These are phyloP conservation scores for Ceratobasidium papillatum DNA, from an alignment of 1,284 basidiomycete genomes.

Conservation along the genomic window DNA sequence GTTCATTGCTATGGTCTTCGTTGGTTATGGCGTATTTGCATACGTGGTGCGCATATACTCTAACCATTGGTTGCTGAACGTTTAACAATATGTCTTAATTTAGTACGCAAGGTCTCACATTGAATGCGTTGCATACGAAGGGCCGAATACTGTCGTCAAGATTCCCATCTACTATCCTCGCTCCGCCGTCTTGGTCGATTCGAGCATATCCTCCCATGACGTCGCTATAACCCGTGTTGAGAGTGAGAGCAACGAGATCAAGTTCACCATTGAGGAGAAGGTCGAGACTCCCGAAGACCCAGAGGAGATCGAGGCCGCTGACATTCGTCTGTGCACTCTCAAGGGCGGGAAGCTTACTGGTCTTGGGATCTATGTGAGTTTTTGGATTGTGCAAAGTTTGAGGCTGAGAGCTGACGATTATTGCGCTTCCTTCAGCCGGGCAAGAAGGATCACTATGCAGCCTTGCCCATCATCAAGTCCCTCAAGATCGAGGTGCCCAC, in stretches of 20 bases:
- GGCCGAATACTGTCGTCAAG: slow-evolving; percentile 3
- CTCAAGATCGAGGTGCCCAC: slow-evolving; percentile 25
- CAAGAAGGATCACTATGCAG: neutral
- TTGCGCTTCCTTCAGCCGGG: neutral
- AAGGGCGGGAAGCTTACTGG: slow-evolving; percentile 25
- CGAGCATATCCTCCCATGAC: slow-evolving; percentile 16
- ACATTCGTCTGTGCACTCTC: slow-evolving; percentile 27
- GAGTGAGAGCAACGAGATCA: slow-evolving; percentile 10
- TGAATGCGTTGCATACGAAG: slow-evolving; percentile 29
- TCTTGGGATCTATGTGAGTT: slow-evolving; percentile 21
- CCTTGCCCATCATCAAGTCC: slow-evolving; percentile 21
- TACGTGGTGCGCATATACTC: slow-evolving; percentile 1
- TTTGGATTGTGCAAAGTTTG: neutral
- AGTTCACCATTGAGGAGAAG: slow-evolving; percentile 15
- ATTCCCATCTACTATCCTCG: slow-evolving; percentile 14
- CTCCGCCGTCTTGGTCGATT: slow-evolving; percentile 13
- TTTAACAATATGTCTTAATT: neutral
- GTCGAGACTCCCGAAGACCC: neutral
- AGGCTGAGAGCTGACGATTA: neutral
- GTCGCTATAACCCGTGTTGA: slow-evolving; percentile 13
- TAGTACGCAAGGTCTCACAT: slow-evolving; percentile 21
- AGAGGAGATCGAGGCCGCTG: neutral
- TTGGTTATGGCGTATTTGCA: slow-evolving; percentile 23
- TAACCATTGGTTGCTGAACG: neutral
- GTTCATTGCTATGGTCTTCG: neutral